Evolutionary conservation across 257 asterid genomes (phyloP).

Genomic region (Fraxinus pennsylvanica): DNA sequence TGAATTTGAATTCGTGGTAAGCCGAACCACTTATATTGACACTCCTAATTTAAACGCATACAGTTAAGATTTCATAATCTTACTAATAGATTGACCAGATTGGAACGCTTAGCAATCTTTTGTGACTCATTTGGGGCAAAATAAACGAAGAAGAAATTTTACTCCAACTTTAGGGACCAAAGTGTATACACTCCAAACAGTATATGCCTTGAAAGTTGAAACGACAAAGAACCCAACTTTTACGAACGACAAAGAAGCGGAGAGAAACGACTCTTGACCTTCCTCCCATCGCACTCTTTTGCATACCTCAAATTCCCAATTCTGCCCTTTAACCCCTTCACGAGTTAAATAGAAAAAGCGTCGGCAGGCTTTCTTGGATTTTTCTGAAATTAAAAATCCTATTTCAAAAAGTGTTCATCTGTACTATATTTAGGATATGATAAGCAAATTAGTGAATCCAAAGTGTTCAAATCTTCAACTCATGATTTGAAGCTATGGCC

Average conservation of each 20-base stretch:
- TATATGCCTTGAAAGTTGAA: slow-evolving; percentile 23
- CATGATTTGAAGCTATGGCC: slow-evolving; percentile 7
- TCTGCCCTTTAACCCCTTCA: slow-evolving; percentile 34
- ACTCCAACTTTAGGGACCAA: background rate
- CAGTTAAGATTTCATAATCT: too few relatives aligned
- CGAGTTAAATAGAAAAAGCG: slow-evolving; percentile 39
- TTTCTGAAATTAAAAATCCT: slow-evolving; percentile 23
- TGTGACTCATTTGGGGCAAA: background rate
- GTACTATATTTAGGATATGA: slow-evolving; percentile 17
- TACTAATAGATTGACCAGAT: too few relatives aligned
- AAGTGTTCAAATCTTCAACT: slow-evolving; percentile 8
- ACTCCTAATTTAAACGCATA: too few relatives aligned
- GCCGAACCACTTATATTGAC: too few relatives aligned
- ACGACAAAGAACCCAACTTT: slow-evolving; percentile 28
- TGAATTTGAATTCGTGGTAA: too few relatives aligned
- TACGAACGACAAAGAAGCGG: slow-evolving; percentile 23
- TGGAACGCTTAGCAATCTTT: too few relatives aligned
- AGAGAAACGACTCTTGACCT: slow-evolving; percentile 23
- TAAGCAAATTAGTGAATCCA: slow-evolving; percentile 20
- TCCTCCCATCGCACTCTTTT: background rate
- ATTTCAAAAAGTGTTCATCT: slow-evolving; percentile 9
- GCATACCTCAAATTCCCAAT: slow-evolving; percentile 13
- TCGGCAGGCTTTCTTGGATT: slow-evolving; percentile 53
- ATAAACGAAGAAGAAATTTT: background rate
- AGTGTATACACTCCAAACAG: background rate